Conservation (phyloP, 768 basidiomycete species). For the Auricularia sp. region DNA sequence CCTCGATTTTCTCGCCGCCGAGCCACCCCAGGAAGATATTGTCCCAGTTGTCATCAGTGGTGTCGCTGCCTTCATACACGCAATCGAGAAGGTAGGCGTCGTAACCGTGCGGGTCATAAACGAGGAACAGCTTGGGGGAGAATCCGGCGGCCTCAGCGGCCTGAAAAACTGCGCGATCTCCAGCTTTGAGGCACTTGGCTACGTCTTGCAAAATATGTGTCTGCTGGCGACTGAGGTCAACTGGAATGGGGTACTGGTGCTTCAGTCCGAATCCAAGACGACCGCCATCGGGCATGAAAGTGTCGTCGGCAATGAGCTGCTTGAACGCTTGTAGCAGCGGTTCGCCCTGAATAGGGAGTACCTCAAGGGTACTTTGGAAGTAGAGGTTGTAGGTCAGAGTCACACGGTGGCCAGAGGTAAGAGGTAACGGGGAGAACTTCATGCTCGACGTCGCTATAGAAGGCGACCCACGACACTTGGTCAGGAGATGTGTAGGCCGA, state of each 20-base stretch:
- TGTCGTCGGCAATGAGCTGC: background rate
- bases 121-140: background rate
- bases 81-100: background rate
- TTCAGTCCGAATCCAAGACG: constrained; percentile 8
- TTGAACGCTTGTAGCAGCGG: background rate
- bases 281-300: constrained; percentile 8
- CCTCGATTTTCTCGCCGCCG: background rate
- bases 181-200: background rate
- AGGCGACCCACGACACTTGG: constrained; percentile 29
- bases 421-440: constrained; percentile 32
- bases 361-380: background rate
- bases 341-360: background rate
- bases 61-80: background rate
- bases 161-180: background rate
- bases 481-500: background rate
- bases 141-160: background rate
- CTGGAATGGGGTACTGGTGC: constrained; percentile 3
- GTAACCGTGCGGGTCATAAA: background rate
- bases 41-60: background rate
- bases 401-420: constrained; percentile 30
- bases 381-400: constrained; percentile 25
- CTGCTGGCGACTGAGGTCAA: background rate
- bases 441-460: constrained; percentile 37
- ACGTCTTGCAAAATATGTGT: background rate
- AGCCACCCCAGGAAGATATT: background rate